Base-by-base conservation (phyloP, 257 asterid species). In the Eustoma russellianum region DNA sequence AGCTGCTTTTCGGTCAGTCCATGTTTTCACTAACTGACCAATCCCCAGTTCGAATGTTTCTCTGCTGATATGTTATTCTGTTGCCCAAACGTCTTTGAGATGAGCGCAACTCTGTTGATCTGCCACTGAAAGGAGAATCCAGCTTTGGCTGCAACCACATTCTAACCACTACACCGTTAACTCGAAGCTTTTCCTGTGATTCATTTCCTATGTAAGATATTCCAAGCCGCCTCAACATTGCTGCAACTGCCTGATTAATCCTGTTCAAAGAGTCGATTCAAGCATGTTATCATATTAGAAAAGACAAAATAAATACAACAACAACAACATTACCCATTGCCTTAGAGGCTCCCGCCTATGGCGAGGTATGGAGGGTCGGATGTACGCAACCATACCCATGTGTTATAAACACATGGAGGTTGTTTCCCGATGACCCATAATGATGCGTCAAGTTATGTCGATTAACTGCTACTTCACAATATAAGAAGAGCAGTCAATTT, bases 121-220 rank as follows among this genome's bases (percentile, higher is more conserved):
- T 77, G 60, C 70, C 74, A 66, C 70, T 55, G 67, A 77, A 84
- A 61, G 79, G 73, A 66, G 80, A 70, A 48, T 50, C 72, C 41
- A 71, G 74, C 75, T 87, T 82, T n/a, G 93, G 98, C 79, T 73
- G 90, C 63, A 91, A 70, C 98, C 98, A 91, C 73, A 41, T 84
- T 64, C 70, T 87, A 83, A 82, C 66, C 64, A 63, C 68, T 40
- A 77, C 69, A 48, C 98, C 97, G 55, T 80, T 76, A 59, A 91
- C 69, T 66, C 95, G 83, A 63, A 91, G 78, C 72, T 80, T 91
- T 52, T 95, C 98, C 53, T 57, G 67, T 3, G 98, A 91, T 74
- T 78, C 98, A 48, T 76, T 80, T 63, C 98, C 98, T 66, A 56
- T 70, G 75, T 87, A 87, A 44, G 80, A 50, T 61, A 91, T 66